These are phyloP conservation scores for Picocystis salinarum DNA, from an alignment of 139 green algal species.

Conservation along the genomic window DNA sequence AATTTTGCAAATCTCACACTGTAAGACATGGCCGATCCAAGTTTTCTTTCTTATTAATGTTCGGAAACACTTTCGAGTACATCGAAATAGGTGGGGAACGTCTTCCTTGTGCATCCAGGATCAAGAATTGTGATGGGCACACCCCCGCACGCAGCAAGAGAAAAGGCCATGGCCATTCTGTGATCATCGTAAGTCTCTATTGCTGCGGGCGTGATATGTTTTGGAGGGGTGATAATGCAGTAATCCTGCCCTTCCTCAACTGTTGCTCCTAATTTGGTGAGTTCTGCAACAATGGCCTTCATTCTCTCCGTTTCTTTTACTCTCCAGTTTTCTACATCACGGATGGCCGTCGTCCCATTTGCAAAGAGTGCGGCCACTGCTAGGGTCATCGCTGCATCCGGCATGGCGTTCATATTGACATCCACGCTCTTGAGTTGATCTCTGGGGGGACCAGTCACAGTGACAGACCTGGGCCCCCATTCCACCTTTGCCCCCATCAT, in stretches of 20 bases:
- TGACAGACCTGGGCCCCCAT: slow-evolving; percentile 79
- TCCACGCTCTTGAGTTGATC: slow-evolving; percentile 67
- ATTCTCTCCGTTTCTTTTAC: slow-evolving; percentile 99
- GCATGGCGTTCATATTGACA: slow-evolving; percentile 97
- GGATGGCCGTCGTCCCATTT: slow-evolving; percentile 70
- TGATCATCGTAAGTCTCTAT: slow-evolving; percentile 94
- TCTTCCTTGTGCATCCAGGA: slow-evolving; percentile 78
- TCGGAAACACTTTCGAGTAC: slow-evolving; percentile 47
- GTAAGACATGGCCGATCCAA: too few relatives aligned
- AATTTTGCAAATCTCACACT: too few relatives aligned
- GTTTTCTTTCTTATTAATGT: too few relatives aligned
- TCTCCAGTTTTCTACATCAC: slow-evolving; percentile 92
- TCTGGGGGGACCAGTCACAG: slow-evolving; percentile 53
- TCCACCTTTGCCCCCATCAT: slow-evolving; percentile 84
- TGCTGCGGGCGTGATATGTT: slow-evolving; percentile 2
- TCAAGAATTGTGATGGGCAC: slow-evolving; percentile 64
- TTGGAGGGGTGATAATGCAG: slow-evolving; percentile 84
- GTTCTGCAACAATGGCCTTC: slow-evolving; percentile 88
- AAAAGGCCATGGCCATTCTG: slow-evolving; percentile 90
- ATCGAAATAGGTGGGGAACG: slow-evolving; percentile 80
- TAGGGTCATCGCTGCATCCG: slow-evolving; percentile 96
- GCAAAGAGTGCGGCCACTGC: slow-evolving; percentile 90
- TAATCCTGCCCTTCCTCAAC: slow-evolving; percentile 83
- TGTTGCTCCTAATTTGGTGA: slow-evolving; percentile 64
- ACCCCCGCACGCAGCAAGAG: slow-evolving; percentile 47